Percentiles rank a stretch among this genome's conserved stretches.
Conservation (phyloP, 2,329 filamentous ascomycete species). For the Paraconiothyrium sp. region DNA sequence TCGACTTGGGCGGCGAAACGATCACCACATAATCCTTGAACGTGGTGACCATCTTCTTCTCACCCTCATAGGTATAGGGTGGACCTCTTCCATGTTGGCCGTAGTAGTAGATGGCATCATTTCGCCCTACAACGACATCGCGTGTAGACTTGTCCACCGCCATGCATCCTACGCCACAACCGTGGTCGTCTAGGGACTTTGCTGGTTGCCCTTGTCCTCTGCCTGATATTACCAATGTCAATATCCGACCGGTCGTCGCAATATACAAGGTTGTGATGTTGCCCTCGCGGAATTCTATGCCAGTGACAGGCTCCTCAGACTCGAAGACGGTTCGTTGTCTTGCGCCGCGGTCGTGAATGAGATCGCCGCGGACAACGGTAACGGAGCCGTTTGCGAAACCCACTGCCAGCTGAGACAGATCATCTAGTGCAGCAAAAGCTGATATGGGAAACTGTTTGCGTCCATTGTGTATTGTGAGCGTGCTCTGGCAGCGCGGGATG, state of each 20-base stretch:
- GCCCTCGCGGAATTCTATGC: conserved; percentile 77
- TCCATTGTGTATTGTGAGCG: conserved; percentile 85
- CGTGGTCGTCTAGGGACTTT: conserved; percentile 86
- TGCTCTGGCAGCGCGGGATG: conserved; percentile 86
- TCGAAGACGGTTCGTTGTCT: conserved; percentile 96
- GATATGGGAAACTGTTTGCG: conserved; percentile 95
- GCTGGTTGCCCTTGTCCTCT: conserved; percentile 90
- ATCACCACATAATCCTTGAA: conserved; percentile 89
- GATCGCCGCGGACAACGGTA: conserved; percentile 89
- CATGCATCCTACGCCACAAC: conserved; percentile 96
- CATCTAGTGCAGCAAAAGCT: conserved; percentile 85
- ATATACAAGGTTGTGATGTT: conserved; percentile 83
- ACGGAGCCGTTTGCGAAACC: conserved; percentile 97
- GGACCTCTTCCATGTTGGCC: conserved; percentile 83
- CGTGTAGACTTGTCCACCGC: conserved; percentile 80
- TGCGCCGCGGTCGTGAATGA: conserved; percentile 93
- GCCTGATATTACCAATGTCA: conserved; percentile 86
- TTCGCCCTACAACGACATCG: conserved; percentile 89
- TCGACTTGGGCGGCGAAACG: conserved; percentile 77
- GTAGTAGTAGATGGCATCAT: conserved; percentile 97
- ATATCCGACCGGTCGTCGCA: conserved; percentile 85
- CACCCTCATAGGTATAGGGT: conserved; percentile 89
- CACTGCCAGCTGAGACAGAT: conserved; percentile 90
- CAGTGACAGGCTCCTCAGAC: conserved; percentile 94
- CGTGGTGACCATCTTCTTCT: conserved; percentile 81